Conservation (phyloP, 371 early-diverging fungal species). For the Coemansia sp. region DNA sequence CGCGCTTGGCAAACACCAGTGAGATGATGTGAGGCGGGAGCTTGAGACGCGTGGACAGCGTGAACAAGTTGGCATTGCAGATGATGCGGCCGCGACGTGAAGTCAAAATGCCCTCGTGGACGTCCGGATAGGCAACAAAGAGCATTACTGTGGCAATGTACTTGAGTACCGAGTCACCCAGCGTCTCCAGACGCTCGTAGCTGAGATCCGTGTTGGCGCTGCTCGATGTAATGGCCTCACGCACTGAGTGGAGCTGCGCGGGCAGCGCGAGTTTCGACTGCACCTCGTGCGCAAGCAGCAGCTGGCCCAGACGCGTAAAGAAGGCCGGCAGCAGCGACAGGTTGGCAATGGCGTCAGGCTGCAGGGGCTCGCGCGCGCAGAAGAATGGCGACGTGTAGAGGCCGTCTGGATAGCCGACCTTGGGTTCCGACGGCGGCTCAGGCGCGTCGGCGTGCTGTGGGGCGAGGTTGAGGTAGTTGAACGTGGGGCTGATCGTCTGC, state of each 20-base stretch:
- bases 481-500: background rate
- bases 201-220: slow-evolving; percentile 67
- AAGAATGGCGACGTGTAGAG: slow-evolving; percentile 46
- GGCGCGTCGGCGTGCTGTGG: background rate
- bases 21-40: slow-evolving; percentile 59
- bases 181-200: slow-evolving; percentile 93
- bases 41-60: slow-evolving; percentile 53
- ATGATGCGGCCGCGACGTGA: slow-evolving; percentile 69
- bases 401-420: slow-evolving; percentile 19
- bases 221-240: slow-evolving; percentile 75
- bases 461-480: slow-evolving; percentile 26
- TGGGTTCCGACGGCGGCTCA: background rate
- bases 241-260: slow-evolving; percentile 55
- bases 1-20: slow-evolving; percentile 25
- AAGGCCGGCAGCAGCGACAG: slow-evolving; percentile 65
- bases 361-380: slow-evolving; percentile 31
- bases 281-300: slow-evolving; percentile 62
- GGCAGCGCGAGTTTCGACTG: slow-evolving; percentile 53
- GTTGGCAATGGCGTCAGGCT: slow-evolving; percentile 14
- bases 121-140: slow-evolving; percentile 72
- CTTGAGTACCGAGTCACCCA: slow-evolving; percentile 96
- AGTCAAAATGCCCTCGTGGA: slow-evolving; percentile 82
- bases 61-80: slow-evolving; percentile 71
- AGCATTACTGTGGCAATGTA: slow-evolving; percentile 73
- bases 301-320: slow-evolving; percentile 66